Evolutionary conservation across 352 stramenopile species (phyloP).

Genomic region (Phytophthora hibernalis): DNA sequence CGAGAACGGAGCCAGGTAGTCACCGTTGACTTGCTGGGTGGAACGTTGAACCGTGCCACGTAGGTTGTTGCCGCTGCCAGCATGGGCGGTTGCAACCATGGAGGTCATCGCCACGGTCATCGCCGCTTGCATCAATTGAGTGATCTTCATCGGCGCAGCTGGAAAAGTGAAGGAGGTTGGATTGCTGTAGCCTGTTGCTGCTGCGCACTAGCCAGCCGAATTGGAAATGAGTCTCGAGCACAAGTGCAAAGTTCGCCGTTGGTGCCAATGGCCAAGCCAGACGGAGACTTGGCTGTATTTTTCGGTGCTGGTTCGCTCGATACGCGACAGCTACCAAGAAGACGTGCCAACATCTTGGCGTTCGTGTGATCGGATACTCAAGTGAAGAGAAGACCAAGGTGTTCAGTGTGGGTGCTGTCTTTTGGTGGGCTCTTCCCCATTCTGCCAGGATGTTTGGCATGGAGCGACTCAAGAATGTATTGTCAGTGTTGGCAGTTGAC

Average conservation of each 20-base stretch:
- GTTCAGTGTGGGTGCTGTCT: conserved; percentile 20
- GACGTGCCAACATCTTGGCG: conserved; percentile 21
- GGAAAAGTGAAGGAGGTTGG: conserved; percentile 10
- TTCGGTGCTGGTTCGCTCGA: too few relatives aligned
- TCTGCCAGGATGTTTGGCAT: conserved; percentile 1
- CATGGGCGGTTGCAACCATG: conserved; percentile 18
- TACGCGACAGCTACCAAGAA: conserved; percentile 28
- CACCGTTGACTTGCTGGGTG: conserved; percentile 14
- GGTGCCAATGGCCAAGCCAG: conserved; percentile 5
- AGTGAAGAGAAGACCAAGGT: conserved; percentile 25
- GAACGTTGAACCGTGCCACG: conserved; percentile 31
- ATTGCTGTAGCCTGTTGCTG: not conserved
- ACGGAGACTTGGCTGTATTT: conserved; percentile 20
- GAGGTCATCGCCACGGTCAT: conserved; percentile 8
- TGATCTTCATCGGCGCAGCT: conserved; percentile 36
- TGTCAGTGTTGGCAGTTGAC: too few relatives aligned
- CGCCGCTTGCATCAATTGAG: conserved; percentile 33
- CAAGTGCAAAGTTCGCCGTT: conserved; percentile 17
- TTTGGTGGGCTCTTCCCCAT: conserved; percentile 23
- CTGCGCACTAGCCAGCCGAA: conserved; percentile 28
- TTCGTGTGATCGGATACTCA: conserved; percentile 22
- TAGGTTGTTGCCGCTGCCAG: conserved; percentile 21
- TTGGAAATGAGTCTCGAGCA: conserved; percentile 35
- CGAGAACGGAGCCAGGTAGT: conserved; percentile 54
- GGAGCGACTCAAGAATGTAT: conserved; percentile 12